Evolutionary conservation across 352 stramenopile genomes (phyloP).

Genomic region (Phytophthora macrochlamydospora): DNA sequence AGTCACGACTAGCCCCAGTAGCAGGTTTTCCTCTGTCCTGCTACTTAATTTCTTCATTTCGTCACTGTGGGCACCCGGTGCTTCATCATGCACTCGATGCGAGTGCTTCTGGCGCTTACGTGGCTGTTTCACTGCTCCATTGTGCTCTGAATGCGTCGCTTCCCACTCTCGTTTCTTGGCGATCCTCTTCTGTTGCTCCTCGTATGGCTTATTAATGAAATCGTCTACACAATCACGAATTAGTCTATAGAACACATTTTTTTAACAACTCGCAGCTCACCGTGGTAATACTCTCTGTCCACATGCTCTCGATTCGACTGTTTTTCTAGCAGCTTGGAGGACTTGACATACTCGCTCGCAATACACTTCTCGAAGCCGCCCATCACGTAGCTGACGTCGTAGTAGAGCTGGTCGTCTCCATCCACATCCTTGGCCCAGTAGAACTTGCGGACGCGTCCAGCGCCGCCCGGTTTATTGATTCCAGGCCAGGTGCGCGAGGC

Average conservation of each 20-base stretch:
- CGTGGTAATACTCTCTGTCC: constrained; percentile 69
- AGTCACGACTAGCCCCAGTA: constrained; percentile 14
- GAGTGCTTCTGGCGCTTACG: constrained; percentile 20
- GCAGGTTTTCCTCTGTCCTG: constrained; percentile 5
- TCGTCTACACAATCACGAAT: constrained; percentile 41
- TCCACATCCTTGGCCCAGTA: constrained; percentile 33
- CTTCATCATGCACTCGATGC: constrained; percentile 1
- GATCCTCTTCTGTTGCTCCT: constrained; percentile 27
- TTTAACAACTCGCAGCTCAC: constrained; percentile 19
- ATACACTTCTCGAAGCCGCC: constrained; percentile 81
- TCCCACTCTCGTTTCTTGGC: constrained; percentile 11
- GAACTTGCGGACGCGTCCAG: constrained; percentile 58
- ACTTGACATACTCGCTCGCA: constrained; percentile 67
- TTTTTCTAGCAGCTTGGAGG: constrained; percentile 48
- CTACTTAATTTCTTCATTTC: constrained; percentile 5
- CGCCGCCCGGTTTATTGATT: constrained; percentile 86
- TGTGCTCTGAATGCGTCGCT: neutral
- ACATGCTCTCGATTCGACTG: constrained; percentile 45
- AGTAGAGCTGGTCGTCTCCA: constrained; percentile 49
- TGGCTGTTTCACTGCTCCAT: neutral
- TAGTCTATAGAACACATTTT: too few species aligned
- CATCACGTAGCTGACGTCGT: constrained; percentile 85
- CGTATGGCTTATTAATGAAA: constrained; percentile 50
- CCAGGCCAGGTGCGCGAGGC: constrained; percentile 83
- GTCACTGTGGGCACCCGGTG: neutral